Conservation (phyloP, 2,329 filamentous ascomycete genomes). For the Fonsecaea erecta region DNA sequence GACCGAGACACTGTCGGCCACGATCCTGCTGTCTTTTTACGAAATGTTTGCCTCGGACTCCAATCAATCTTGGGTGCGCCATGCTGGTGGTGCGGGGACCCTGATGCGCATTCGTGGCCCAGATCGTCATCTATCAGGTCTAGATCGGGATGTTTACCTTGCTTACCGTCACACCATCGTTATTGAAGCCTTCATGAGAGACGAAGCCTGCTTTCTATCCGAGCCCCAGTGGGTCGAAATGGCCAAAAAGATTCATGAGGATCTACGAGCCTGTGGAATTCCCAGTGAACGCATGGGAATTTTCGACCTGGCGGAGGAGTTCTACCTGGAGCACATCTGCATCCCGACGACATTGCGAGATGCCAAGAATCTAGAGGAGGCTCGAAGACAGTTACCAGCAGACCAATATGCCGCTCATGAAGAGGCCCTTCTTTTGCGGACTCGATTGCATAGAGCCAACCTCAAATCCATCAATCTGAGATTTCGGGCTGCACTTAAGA, state of each 20-base stretch:
- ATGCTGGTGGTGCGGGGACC: constrained; percentile 43
- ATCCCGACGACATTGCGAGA: constrained; percentile 29
- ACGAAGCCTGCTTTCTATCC: constrained; percentile 44
- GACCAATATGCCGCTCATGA: constrained; percentile 10
- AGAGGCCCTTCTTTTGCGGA: constrained; percentile 17
- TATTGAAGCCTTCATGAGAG: constrained; percentile 42
- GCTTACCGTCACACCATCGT: constrained; percentile 45
- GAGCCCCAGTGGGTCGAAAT: constrained; percentile 44
- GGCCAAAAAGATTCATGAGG: constrained; percentile 40
- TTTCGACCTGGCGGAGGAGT: constrained; percentile 36
- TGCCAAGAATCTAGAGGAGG: constrained; percentile 2
- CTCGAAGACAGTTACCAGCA: constrained; percentile 10
- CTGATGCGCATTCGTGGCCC: constrained; percentile 45
- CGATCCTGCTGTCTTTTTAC: constrained; percentile 45
- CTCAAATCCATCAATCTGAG: constrained; percentile 34
- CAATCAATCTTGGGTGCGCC: constrained; percentile 45
- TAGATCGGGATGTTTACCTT: constrained; percentile 44
- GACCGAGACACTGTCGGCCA: constrained; percentile 43
- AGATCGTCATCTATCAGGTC: constrained; percentile 41
- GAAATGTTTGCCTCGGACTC: constrained; percentile 46
- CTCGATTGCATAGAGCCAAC: constrained; percentile 25
- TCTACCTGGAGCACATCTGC: constrained; percentile 32
- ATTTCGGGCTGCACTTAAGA: constrained; percentile 28
- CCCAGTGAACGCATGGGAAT: constrained; percentile 27
- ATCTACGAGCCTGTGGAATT: constrained; percentile 29